Percentiles rank a stretch among this genome's conserved stretches.
These are phyloP conservation scores for Pulveroboletus sp. DNA, from an alignment of 768 basidiomycete species.

Conservation along the genomic window DNA sequence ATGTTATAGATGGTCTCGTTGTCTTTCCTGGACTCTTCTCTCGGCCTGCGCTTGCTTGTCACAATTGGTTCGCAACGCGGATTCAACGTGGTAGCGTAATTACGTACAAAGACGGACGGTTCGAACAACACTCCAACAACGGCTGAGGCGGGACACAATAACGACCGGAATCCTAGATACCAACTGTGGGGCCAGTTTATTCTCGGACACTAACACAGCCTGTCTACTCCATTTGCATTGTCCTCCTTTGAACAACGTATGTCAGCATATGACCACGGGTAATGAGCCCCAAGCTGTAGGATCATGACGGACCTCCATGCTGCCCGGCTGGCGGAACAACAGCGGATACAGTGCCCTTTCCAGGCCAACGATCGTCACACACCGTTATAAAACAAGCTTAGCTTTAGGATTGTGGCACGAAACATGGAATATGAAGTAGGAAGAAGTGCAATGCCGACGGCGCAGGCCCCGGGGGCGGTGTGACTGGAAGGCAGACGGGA, in stretches of 20 bases:
- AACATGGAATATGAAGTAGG: constrained; percentile 1
- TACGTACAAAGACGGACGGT: constrained; percentile 19
- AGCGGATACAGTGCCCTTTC: constrained; percentile 5
- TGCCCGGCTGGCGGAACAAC: constrained; percentile 17
- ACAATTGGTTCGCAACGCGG: constrained; percentile 7
- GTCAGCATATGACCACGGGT: background rate
- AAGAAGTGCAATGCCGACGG: background rate
- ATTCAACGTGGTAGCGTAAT: constrained; percentile 24
- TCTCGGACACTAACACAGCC: background rate
- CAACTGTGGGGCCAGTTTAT: constrained; percentile 15
- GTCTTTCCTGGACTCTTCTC: background rate
- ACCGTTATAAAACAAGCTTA: background rate
- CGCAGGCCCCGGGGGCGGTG: background rate
- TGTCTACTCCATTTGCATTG: constrained; percentile 6
- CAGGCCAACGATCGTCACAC: constrained; percentile 6
- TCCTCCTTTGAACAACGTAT: constrained; percentile 8
- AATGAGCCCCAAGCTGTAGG: constrained; percentile 16
- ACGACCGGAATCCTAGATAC: constrained; percentile 5
- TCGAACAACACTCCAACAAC: constrained; percentile 10
- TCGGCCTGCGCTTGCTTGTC: background rate
- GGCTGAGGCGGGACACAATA: constrained; percentile 9
- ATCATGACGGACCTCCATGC: constrained; percentile 21
- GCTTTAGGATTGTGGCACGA: constrained; percentile 1
- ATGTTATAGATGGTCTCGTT: constrained; percentile 13
- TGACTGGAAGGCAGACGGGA: constrained; percentile 10